Conservation (phyloP, 345 rosid species). For the Trapa incisa region DNA sequence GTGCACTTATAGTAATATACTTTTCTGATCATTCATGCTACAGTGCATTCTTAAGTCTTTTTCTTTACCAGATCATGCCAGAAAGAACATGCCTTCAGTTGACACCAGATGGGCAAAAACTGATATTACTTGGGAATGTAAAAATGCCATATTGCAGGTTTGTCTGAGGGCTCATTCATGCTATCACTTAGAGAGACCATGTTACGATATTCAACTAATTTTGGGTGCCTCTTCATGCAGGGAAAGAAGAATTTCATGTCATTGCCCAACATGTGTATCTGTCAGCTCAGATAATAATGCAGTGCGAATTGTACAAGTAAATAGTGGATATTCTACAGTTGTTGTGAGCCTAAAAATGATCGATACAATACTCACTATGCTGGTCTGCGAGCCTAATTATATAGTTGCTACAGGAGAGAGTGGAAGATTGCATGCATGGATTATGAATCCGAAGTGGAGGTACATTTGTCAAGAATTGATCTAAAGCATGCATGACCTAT, state of each 20-base stretch:
- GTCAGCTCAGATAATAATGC: slow-evolving; percentile 34
- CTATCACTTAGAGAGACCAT: not conserved
- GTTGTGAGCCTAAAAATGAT: slow-evolving; percentile 39
- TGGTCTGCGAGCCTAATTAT: slow-evolving; percentile 51
- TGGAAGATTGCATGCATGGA: slow-evolving; percentile 67
- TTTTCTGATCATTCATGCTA: not conserved
- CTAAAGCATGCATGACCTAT: not conserved
- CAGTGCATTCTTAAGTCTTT: slow-evolving; percentile 2
- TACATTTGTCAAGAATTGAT: slow-evolving; percentile 9
- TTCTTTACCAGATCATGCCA: slow-evolving; percentile 31
- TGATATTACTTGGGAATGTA: slow-evolving; percentile 46
- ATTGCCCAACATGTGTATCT: slow-evolving; percentile 59
- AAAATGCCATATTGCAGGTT: slow-evolving; percentile 87
- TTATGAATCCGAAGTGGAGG: slow-evolving; percentile 81
- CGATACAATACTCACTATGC: slow-evolving; percentile 40
- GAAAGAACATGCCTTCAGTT: slow-evolving; percentile 51
- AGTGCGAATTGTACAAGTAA: slow-evolving; percentile 53
- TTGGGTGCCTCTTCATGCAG: slow-evolving; percentile 23
- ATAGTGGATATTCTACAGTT: slow-evolving; percentile 61
- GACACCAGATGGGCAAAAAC: slow-evolving; percentile 58
- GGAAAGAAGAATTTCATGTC: slow-evolving; percentile 52
- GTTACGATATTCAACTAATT: slow-evolving; percentile 8
- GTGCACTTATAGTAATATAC: not conserved
- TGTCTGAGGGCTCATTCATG: not conserved
- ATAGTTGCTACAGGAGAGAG: slow-evolving; percentile 56